Base-by-base conservation (phyloP, 176 grass and related monocot species). In the Phyllostachys edulis region DNA sequence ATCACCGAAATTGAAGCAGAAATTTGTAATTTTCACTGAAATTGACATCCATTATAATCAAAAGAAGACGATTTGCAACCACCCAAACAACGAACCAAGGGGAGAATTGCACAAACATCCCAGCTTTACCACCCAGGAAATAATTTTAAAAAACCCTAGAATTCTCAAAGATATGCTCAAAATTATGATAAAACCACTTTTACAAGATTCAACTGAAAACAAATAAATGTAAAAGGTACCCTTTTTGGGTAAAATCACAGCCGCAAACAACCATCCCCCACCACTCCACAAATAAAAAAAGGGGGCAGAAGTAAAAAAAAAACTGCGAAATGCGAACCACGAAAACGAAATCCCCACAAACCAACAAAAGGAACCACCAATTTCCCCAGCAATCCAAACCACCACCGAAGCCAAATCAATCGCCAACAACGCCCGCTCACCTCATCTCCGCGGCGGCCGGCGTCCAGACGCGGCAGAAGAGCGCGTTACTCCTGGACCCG, bases 381-480 rank as follows among this genome's bases (percentile, higher is more conserved):
- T 50, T 50, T 50, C 47, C 47, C 16, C 14, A 50, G 16, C 5
- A 50, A 16, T 16, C 4, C 14, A 16, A 60, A 61, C 46, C 41
- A 54, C 60, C 18, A 59, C 18, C 21, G 37, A 26, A 24, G 13
- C 41, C 67, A 63, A 52, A 78, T 67, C 7, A 42, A 97, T 94
- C 49, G 64, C 40, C 41, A 85, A 59, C 47, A 14, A 14, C 47
- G 16, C 29, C 17, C 78, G 54, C 85, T 88, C 82, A 98, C 96
- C 93, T 98, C 80, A 89, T 93, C 62, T 88, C 76, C 5, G 73
- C 63, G 24, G 80, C 69, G 24, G 84, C 41, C 36, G 93, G 96
- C 23, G 83, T 24, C 96, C 96, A 98, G 47, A 67, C 80, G 4
- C 96, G 91, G 84, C 96, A 98, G 86, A 95, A 98, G 60, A 98